phyloP scores from a whole-genome alignment of 148 eudicot species.

The Polygonum aviculare region DNA sequence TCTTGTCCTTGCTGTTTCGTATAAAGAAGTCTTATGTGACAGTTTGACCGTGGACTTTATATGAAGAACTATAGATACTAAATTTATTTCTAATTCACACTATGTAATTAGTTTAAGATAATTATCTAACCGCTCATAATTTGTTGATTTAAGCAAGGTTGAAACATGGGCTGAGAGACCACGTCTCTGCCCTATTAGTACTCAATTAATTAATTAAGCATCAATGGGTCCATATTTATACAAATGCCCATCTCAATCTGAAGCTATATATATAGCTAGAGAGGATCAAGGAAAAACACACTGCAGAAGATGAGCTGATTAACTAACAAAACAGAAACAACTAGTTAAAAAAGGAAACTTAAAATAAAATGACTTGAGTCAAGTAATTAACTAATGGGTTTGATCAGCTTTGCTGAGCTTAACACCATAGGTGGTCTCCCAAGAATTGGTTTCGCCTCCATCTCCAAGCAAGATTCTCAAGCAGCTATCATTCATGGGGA shows the following conservation, averaged over 20 bases:
- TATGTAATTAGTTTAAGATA: background rate
- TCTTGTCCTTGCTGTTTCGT: slow-evolving; percentile 2
- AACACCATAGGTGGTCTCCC: slow-evolving; percentile 2
- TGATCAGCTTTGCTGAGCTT: slow-evolving; percentile 5
- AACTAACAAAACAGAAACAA: background rate
- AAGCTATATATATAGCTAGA: background rate
- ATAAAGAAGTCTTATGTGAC: background rate
- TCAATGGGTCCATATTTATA: slow-evolving; percentile 8
- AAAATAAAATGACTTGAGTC: background rate
- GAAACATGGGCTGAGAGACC: background rate
- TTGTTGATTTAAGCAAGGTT: background rate
- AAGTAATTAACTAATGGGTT: background rate
- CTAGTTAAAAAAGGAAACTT: background rate
- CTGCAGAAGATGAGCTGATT: background rate
- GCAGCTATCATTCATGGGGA: slow-evolving; percentile 6
- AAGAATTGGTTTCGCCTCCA: background rate
- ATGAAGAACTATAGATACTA: background rate
- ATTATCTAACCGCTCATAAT: background rate
- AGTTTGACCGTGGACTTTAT: slow-evolving; percentile 7
- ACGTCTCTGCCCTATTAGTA: slow-evolving; percentile 5
- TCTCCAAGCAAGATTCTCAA: slow-evolving; percentile 10
- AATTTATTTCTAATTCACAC: background rate
- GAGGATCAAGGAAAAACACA: background rate
- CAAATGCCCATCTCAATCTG: background rate
- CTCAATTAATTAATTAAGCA: background rate